Evolutionary conservation across 208 protist species (phyloP), one percentile per base, ranked within the genome.

Genomic region (Acanthamoeba divionensis): DNA sequence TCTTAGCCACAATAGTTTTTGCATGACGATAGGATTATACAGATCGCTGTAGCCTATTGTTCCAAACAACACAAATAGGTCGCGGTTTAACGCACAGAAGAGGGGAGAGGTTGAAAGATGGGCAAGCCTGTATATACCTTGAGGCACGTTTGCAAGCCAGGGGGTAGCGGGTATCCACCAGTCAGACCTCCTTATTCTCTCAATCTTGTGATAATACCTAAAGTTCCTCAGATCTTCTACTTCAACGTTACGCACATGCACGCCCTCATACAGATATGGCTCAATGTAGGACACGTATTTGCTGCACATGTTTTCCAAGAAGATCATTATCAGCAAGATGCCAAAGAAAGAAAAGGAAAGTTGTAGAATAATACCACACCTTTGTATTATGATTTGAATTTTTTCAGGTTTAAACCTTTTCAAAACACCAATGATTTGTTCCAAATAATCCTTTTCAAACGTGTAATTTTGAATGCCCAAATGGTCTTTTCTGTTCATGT

Each of bases 11-110:
- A 83, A 54, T 0, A 83, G 48, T 54, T 83, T 83, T 47, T 83
- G 73, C 73, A 83, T 83, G 47, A 83, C 73, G 48, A 83, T 83
- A 7, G 73, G 73, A 33, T 83, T 83, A 54, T 83, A 83, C 50
- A 83, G 73, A 33, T 83, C 73, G 50, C 73, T 83, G 73, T 83
- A 83, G 48, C 73, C 73, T n/a, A n/a, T n/a, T n/a, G n/a, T n/a
- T n/a, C n/a, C n/a, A n/a, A n/a, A n/a, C n/a, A n/a, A n/a, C n/a
- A n/a, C n/a, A n/a, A n/a, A n/a, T n/a, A n/a, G n/a, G n/a, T n/a
- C n/a, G n/a, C n/a, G n/a, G n/a, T n/a, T n/a, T n/a, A n/a, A n/a
- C n/a, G n/a, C n/a, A n/a, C n/a, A n/a, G n/a, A n/a, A n/a, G n/a
- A n/a, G n/a, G n/a, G n/a, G n/a, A n/a, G n/a, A n/a, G n/a, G n/a